Conservation (phyloP, 805 yeast species). For the Naumovozyma dairenensis region DNA sequence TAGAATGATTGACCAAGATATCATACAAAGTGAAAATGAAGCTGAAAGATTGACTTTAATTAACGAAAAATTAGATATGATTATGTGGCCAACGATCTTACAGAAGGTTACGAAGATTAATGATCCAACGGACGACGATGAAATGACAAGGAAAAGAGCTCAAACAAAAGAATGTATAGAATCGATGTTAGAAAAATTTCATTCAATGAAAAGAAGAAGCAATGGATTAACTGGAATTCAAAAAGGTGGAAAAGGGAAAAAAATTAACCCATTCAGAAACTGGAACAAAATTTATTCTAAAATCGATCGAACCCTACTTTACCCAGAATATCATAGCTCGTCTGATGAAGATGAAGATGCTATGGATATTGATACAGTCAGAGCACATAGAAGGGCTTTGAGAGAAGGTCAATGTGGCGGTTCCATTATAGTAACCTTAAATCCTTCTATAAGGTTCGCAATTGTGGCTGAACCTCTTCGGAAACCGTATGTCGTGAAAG, state of each 20-base stretch:
- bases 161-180: conserved; percentile 42
- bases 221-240: conserved; percentile 11
- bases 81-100: conserved; percentile 41
- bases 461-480: conserved; percentile 26
- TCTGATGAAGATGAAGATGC: conserved; percentile 26
- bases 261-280: conserved; percentile 13
- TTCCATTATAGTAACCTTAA: conserved; percentile 12
- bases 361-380: conserved; percentile 13
- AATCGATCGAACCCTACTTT: conserved; percentile 14
- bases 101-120: conserved; percentile 41
- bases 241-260: conserved; percentile 8
- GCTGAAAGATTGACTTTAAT: conserved; percentile 39
- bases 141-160: conserved; percentile 40
- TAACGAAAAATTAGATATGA: conserved; percentile 34
- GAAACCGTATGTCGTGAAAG: conserved; percentile 20
- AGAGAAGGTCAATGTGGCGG: conserved; percentile 16
- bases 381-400: conserved; percentile 9
- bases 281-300: conserved; percentile 14
- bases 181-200: conserved; percentile 25
- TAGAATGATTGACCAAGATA: conserved; percentile 47
- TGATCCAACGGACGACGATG: conserved; percentile 39
- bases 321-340: conserved; percentile 20
- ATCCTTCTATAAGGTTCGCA: conserved; percentile 9
- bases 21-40: conserved; percentile 38
- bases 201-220: conserved; percentile 17